These are phyloP conservation scores for Hypoxylon intermedium DNA, from an alignment of 495 filamentous ascomycete species.

Conservation along the genomic window DNA sequence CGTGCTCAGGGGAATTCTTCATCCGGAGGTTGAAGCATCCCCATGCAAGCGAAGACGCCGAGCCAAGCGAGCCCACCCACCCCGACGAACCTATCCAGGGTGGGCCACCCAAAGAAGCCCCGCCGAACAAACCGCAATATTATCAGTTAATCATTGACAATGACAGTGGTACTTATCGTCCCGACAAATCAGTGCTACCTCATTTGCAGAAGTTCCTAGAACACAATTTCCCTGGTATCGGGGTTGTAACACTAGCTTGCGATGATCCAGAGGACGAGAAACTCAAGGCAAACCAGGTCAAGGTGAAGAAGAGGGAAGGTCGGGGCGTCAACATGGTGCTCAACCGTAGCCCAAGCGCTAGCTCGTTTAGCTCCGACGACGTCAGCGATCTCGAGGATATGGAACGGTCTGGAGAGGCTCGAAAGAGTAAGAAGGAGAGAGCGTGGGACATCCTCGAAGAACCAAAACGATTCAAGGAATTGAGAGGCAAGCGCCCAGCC, in stretches of 20 bases:
- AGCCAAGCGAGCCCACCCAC: conserved; percentile 36
- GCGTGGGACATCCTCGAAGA: conserved; percentile 53
- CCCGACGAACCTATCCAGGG: conserved; percentile 41
- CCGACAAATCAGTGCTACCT: conserved; percentile 75
- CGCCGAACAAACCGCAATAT: conserved; percentile 63
- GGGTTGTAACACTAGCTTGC: conserved; percentile 73
- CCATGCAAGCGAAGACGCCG: conserved; percentile 18
- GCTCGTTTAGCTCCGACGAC: conserved; percentile 73
- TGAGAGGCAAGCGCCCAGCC: conserved; percentile 6
- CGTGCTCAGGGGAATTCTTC: conserved; percentile 92
- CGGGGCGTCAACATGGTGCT: conserved; percentile 69
- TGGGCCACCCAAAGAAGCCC: conserved; percentile 50
- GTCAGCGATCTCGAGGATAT: conserved; percentile 73
- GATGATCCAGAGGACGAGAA: conserved; percentile 69
- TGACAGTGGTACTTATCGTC: conserved; percentile 90
- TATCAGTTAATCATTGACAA: conserved; percentile 96
- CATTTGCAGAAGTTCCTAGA: conserved; percentile 72
- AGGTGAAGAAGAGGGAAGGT: conserved; percentile 68
- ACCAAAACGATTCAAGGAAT: conserved; percentile 43
- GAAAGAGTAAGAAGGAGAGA: conserved; percentile 54
- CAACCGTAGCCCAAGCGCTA: conserved; percentile 59
- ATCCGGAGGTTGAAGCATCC: conserved; percentile 65
- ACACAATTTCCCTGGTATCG: conserved; percentile 74
- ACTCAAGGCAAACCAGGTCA: conserved; percentile 55
- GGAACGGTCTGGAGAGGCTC: conserved; percentile 42